Percentiles rank a stretch among this genome's conserved stretches.
Evolutionary conservation across 805 yeast genomes (phyloP).

Genomic region (Scheffersomyces coipomensis): DNA sequence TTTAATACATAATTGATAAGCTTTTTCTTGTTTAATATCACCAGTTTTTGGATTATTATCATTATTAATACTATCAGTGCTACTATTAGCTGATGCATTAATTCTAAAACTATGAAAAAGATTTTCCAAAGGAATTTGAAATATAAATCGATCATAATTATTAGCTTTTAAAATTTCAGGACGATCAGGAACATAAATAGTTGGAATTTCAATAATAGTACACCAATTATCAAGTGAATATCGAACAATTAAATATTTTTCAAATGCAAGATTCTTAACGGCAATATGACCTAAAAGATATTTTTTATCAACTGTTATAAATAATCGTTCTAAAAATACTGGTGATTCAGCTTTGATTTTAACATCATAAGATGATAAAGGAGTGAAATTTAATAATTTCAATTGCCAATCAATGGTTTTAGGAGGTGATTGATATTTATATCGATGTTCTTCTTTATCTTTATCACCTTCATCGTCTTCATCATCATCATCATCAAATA

Average conservation of each 20-base stretch:
- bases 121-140: slow-evolving; percentile 52
- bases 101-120: slow-evolving; percentile 33
- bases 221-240: slow-evolving; percentile 81
- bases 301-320: slow-evolving; percentile 56
- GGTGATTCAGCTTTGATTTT: slow-evolving; percentile 35
- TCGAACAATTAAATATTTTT: slow-evolving; percentile 65
- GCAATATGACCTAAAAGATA: slow-evolving; percentile 71
- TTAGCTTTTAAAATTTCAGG: slow-evolving; percentile 48
- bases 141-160: slow-evolving; percentile 68
- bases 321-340: slow-evolving; percentile 66
- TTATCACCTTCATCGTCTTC: slow-evolving; percentile 3
- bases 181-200: slow-evolving; percentile 56
- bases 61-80: neutral
- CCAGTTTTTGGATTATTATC: slow-evolving; percentile 1
- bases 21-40: slow-evolving; percentile 13
- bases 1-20: slow-evolving; percentile 53
- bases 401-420: slow-evolving; percentile 42
- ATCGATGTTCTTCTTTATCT: slow-evolving; percentile 6
- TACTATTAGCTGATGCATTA: slow-evolving; percentile 5
- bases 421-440: neutral
- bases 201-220: slow-evolving; percentile 67
- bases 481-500: slow-evolving; percentile 5
- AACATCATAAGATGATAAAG: slow-evolving; percentile 41
- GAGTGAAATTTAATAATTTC: slow-evolving; percentile 39
- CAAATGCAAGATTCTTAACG: slow-evolving; percentile 70